A percentile compares a stretch with the other conserved stretches of the same genome.
These are phyloP conservation scores for Logfia minima DNA, from an alignment of 129 eudicot genomes.

Conservation along the genomic window DNA sequence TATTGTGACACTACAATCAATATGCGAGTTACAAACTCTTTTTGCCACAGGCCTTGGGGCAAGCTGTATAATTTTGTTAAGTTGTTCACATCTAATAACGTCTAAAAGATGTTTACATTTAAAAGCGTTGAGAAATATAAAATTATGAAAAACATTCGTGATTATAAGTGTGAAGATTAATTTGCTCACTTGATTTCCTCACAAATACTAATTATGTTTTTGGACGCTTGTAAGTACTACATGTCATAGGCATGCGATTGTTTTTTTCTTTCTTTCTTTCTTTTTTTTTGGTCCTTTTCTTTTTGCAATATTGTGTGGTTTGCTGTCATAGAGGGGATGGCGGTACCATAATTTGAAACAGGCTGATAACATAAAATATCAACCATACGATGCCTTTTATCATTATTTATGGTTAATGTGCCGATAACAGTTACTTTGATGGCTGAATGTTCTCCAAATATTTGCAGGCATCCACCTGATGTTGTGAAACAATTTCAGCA, in stretches of 20 bases:
- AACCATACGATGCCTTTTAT: background rate
- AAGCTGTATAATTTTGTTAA: no score
- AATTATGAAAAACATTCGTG: no score
- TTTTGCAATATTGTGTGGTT: background rate
- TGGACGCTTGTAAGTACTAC: no score
- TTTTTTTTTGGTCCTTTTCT: no score
- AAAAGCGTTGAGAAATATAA: no score
- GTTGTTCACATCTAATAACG: background rate
- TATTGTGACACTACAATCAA: background rate
- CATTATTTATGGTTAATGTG: background rate
- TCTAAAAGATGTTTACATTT: no score
- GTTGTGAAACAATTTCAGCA: slow-evolving; percentile 15
- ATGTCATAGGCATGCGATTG: background rate
- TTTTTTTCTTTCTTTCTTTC: background rate
- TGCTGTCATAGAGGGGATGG: background rate
- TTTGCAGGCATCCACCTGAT: slow-evolving; percentile 34
- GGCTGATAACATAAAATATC: background rate
- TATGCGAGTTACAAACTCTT: background rate
- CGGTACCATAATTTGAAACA: background rate
- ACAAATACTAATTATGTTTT: no score
- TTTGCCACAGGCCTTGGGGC: background rate
- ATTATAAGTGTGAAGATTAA: no score
- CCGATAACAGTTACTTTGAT: background rate
- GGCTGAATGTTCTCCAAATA: background rate
- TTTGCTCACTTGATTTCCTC: no score